Percentiles rank a stretch among this genome's conserved stretches.
These are phyloP conservation scores for Botrytis cinerea DNA, from an alignment of 2,329 filamentous ascomycete genomes.

Conservation along the genomic window DNA sequence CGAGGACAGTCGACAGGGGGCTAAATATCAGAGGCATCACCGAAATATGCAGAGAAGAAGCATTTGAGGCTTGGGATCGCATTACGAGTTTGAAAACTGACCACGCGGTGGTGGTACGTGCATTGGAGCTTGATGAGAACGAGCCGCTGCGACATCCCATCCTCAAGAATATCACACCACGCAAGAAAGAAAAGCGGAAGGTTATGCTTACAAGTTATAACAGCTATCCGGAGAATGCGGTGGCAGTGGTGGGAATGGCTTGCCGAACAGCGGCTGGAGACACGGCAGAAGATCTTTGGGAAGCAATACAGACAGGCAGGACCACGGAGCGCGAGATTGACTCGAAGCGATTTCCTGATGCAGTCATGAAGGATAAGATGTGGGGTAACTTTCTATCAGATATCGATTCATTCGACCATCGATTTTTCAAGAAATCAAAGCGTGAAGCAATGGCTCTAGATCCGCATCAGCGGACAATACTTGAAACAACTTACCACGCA, in stretches of 20 bases:
- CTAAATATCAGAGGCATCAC: not conserved
- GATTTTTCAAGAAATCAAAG: conserved; percentile 27
- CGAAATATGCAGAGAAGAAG: not conserved
- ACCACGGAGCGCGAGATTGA: conserved; percentile 65
- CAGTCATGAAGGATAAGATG: conserved; percentile 37
- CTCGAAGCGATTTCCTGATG: conserved; percentile 67
- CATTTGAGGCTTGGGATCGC: conserved; percentile 2
- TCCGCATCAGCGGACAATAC: conserved; percentile 26
- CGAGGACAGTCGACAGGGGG: not conserved
- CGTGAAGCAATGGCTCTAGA: conserved; percentile 30
- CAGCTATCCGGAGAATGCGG: conserved; percentile 20
- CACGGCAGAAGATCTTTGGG: conserved; percentile 64
- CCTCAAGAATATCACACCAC: conserved; percentile 1
- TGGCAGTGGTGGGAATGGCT: conserved; percentile 44
- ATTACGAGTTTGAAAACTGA: not conserved
- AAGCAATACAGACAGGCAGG: conserved; percentile 69
- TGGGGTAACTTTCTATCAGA: conserved; percentile 25
- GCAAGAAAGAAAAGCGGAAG: not conserved
- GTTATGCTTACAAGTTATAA: not conserved
- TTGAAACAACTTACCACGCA: conserved; percentile 27
- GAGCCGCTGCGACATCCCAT: not conserved
- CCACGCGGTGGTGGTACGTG: not conserved
- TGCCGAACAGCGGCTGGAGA: conserved; percentile 41
- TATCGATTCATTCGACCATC: conserved; percentile 26
- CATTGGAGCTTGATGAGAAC: not conserved